Base-by-base conservation (phyloP, 2,329 filamentous ascomycete genomes). In the Diaporthe longicolla region DNA sequence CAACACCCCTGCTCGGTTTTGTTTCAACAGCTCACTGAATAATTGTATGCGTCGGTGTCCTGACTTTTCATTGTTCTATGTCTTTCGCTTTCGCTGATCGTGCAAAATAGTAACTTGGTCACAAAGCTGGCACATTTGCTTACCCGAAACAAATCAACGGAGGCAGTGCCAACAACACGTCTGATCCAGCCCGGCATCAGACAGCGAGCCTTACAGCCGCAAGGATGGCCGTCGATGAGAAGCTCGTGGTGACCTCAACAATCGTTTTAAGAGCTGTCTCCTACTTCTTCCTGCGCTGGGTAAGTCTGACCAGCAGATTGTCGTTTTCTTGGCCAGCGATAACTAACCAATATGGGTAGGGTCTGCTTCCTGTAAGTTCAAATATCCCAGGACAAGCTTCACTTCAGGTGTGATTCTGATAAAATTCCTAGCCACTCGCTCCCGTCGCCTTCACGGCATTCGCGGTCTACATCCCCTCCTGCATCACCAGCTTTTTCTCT, bases 381-480 rank as follows among this genome's bases (percentile, higher is more conserved):
- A 8, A 52, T 37, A 43, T 55, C 21, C 24, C 57, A 29, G 26
- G 13, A 40, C 54, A 37, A 26, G 21, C 24, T 52, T n/a, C 17
- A 29, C 43, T 70, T 70, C 55, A 10, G 21, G 50, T 61, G 32
- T 29, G 57, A 7, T 54, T 65, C 71, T 70, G 68, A 70, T 37
- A 11, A 9, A 3, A 9, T 32, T 8, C 40, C 74, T 76, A 73
- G 78, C 76, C 52, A 32, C 48, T 79, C 4, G 79, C 81, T 8
- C 72, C 77, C 19, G 78, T 88, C 15, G 84, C 91, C 4, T 90
- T 91, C 73, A 87, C 92, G 0, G 84, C 93, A 2, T 91, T 93
- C 75, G 91, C 89, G 32, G 82, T 94, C 73, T 94, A 94, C 77
- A 80, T 92, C 0, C 88, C 92, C 0, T 86, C 91, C 0, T 94